Conservation (phyloP, 2,329 filamentous ascomycete genomes). For the Claviceps digitariae region DNA sequence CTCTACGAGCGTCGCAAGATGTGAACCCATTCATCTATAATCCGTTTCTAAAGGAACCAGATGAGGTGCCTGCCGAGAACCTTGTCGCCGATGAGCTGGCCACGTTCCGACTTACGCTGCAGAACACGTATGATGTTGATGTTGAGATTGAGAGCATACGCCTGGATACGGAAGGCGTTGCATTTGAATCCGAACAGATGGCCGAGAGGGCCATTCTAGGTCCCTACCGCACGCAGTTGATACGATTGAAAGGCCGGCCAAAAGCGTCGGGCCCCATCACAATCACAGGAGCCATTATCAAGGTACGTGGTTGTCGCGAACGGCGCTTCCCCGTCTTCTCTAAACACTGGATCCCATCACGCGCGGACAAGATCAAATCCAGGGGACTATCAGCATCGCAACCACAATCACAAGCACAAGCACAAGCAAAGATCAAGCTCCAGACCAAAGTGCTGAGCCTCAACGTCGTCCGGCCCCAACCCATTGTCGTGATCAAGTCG, state of each 20-base stretch:
- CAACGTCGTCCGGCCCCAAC: constrained; percentile 68
- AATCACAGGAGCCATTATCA: constrained; percentile 66
- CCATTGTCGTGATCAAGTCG: constrained; percentile 60
- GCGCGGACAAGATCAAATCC: constrained; percentile 61
- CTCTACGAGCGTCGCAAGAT: constrained; percentile 41
- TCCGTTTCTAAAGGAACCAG: constrained; percentile 62
- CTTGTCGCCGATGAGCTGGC: constrained; percentile 69
- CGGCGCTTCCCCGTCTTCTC: constrained; percentile 74
- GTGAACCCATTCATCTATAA: constrained; percentile 91
- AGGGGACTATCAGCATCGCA: constrained; percentile 38
- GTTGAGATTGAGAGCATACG: constrained; percentile 74
- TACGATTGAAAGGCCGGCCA: constrained; percentile 58
- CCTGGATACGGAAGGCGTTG: constrained; percentile 59
- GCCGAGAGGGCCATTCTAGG: constrained; percentile 56
- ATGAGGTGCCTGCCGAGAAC: constrained; percentile 49
- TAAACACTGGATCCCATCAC: constrained; percentile 58
- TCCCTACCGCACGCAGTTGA: constrained; percentile 68
- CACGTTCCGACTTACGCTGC: constrained; percentile 68
- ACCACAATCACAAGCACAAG: no score
- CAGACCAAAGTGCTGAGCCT: constrained; percentile 44
- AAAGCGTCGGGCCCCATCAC: constrained; percentile 52
- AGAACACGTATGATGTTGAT: constrained; percentile 91
- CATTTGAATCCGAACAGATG: constrained; percentile 47
- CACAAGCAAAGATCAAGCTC: constrained; percentile 25
- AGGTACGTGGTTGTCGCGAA: constrained; percentile 68